Evolutionary conservation across 192 early-diverging fungal species (phyloP), one percentile per base, ranked within the genome.

Genomic region (Coemansia sp.): DNA sequence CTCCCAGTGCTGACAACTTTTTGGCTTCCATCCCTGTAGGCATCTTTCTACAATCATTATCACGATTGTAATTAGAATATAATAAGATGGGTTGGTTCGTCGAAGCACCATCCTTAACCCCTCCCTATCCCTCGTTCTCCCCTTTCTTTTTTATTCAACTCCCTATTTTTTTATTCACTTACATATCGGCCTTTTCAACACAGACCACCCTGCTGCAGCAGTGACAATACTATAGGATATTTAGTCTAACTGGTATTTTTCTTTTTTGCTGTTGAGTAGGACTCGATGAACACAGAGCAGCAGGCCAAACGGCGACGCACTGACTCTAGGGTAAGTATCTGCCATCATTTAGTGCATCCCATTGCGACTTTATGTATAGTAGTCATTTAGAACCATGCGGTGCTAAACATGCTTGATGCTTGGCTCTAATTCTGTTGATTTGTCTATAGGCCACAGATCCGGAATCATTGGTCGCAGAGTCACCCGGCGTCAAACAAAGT

Each of bases 291-390:
- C 45, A 61, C 60, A 38, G 76, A 79, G 68, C 76, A 73, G 56
- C 71, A 79, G 68, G 63, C 76, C 60, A 79, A 79, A 56, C 76
- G 76, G 71, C 76, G 71, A 73, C 76, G 76, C 68, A 79, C 76
- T 55, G 76, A 73, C 40, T 79, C 76, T 10, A 69, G 61, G 67
- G 76, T 79, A 79, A 55, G 76, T 60, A 18, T 42, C n/a, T 62
- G 22, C 22, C 22, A 25, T 25, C 22, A 25, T 25, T 25, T 25
- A 25, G 22, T 25, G 22, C 22, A 25, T 0, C 1, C 22, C 22
- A 25, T 25, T 25, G 22, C 22, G 22, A 25, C 22, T 25, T 25
- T 25, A 25, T 25, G 22, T 25, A 0, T 25, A 25, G 22, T 25
- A 25, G 22, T 25, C 22, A 25, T 25, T 25, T 25, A 25, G 22